These are phyloP conservation scores for Hortiboletus campestris DNA, from an alignment of 768 basidiomycete genomes.

Conservation along the genomic window DNA sequence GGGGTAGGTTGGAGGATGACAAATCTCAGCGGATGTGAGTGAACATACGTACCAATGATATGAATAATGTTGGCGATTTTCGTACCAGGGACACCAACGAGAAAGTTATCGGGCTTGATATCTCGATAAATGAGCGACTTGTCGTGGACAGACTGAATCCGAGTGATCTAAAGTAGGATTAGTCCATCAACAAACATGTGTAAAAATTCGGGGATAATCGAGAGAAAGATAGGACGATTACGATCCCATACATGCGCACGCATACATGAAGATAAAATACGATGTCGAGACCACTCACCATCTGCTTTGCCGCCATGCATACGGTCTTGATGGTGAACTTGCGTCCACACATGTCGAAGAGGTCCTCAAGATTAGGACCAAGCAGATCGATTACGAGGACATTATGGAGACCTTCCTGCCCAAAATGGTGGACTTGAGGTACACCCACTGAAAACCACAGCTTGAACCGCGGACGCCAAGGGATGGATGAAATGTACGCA, in stretches of 20 bases:
- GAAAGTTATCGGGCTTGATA: conserved; percentile 99
- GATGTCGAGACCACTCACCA: conserved; percentile 57
- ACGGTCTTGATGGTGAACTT: conserved; percentile 98
- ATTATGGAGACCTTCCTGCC: conserved; percentile 97
- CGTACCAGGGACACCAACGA: conserved; percentile 90
- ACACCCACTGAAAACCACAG: conserved; percentile 68
- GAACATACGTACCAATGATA: conserved; percentile 67
- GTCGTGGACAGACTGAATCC: conserved; percentile 96
- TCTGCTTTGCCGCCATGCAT: conserved; percentile 98
- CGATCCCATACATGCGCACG: neutral
- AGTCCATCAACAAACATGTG: neutral
- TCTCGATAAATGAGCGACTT: conserved; percentile 98
- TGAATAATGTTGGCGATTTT: conserved; percentile 88
- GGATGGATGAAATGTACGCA: conserved; percentile 41
- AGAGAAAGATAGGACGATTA: neutral
- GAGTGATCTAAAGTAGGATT: conserved; percentile 67
- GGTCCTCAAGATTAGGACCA: conserved; percentile 96
- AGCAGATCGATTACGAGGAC: conserved; percentile 91
- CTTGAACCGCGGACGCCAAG: conserved; percentile 14
- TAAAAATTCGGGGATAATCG: conserved; percentile 4
- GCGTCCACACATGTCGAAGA: conserved; percentile 98
- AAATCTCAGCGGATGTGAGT: conserved; percentile 4
- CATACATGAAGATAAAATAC: neutral
- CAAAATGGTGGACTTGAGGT: conserved; percentile 98
- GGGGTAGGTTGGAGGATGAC: conserved; percentile 3